Evolutionary conservation across 2,329 filamentous ascomycete genomes (phyloP).

Genomic region (Furcasterigmium sp.): DNA sequence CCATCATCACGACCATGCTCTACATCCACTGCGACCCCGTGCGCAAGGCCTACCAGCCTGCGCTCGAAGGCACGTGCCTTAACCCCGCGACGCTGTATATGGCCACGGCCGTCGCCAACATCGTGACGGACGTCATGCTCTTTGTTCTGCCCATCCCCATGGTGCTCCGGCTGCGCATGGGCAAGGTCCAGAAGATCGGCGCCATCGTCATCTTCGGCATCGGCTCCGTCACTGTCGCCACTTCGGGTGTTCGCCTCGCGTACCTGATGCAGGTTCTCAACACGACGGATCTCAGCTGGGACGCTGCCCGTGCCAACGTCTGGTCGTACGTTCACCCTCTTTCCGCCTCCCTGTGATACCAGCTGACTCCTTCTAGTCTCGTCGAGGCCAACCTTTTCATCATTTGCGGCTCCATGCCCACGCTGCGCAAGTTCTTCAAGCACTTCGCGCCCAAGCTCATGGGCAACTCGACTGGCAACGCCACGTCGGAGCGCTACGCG

Average conservation of each 20-base stretch:
- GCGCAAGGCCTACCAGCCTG: slow-evolving; percentile 22
- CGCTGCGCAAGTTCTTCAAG: slow-evolving; percentile 31
- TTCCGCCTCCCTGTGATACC: not conserved
- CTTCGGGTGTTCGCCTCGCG: slow-evolving; percentile 5
- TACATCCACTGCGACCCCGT: slow-evolving; percentile 31
- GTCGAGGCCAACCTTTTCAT: slow-evolving; percentile 34
- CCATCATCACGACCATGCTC: slow-evolving; percentile 24
- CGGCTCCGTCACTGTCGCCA: slow-evolving; percentile 23
- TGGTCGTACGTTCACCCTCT: slow-evolving; percentile 5
- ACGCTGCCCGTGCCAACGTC: slow-evolving; percentile 8
- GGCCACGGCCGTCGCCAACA: slow-evolving; percentile 40
- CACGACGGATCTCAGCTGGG: slow-evolving; percentile 8
- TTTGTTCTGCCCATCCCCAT: slow-evolving; percentile 41
- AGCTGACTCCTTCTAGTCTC: slow-evolving; percentile 12
- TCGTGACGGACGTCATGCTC: slow-evolving; percentile 40
- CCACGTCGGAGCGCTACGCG: not conserved
- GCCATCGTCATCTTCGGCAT: slow-evolving; percentile 38
- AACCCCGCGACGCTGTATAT: slow-evolving; percentile 40
- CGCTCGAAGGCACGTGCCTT: slow-evolving; percentile 32
- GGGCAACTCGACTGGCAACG: slow-evolving; percentile 8
- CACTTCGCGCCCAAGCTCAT: slow-evolving; percentile 28
- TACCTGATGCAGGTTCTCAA: slow-evolving; percentile 4
- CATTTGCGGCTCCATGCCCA: slow-evolving; percentile 33
- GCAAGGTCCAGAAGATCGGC: slow-evolving; percentile 38
- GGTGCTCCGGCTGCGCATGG: slow-evolving; percentile 37